Evolutionary conservation across 352 stramenopile genomes (phyloP).

Genomic region (Globisporangium lucens): DNA sequence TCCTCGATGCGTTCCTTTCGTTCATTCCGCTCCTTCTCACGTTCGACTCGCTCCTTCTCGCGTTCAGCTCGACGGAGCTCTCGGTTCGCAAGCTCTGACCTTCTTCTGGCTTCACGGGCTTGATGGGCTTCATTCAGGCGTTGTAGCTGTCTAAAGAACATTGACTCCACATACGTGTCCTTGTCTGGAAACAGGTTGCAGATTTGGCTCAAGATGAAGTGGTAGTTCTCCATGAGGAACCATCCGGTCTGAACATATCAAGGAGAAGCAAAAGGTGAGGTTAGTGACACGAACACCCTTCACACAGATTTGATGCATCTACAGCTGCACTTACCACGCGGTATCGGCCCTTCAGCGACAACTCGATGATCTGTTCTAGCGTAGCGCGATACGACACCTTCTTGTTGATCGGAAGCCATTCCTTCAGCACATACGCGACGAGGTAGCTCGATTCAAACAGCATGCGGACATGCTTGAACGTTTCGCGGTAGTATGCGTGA

Average conservation of each 20-base stretch:
- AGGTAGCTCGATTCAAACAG: slow-evolving; percentile 84
- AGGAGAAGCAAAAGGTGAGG: slow-evolving; percentile 12
- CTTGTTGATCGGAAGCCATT: slow-evolving; percentile 85
- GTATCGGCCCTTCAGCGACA: slow-evolving; percentile 70
- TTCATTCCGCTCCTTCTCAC: slow-evolving; percentile 55
- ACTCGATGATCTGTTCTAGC: slow-evolving; percentile 76
- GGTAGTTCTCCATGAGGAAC: slow-evolving; percentile 84
- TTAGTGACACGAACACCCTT: background rate
- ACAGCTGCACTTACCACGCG: slow-evolving; percentile 47
- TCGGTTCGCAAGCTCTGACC: slow-evolving; percentile 55
- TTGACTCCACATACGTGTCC: slow-evolving; percentile 72
- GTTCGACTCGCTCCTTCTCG: slow-evolving; percentile 52
- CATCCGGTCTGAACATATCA: slow-evolving; percentile 51
- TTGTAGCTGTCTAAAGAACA: slow-evolving; percentile 85
- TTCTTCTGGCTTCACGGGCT: slow-evolving; percentile 47
- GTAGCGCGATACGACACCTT: slow-evolving; percentile 83
- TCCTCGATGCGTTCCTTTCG: slow-evolving; percentile 43
- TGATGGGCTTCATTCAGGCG: slow-evolving; percentile 65
- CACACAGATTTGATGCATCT: background rate
- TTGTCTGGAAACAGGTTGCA: slow-evolving; percentile 74
- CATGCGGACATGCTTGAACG: slow-evolving; percentile 71
- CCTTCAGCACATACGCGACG: slow-evolving; percentile 81
- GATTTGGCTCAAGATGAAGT: slow-evolving; percentile 80
- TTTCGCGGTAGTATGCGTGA: slow-evolving; percentile 64
- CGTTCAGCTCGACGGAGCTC: slow-evolving; percentile 57